These are phyloP conservation scores for Botryobasidium botryosum DNA, from an alignment of 768 basidiomycete genomes.

Conservation along the genomic window DNA sequence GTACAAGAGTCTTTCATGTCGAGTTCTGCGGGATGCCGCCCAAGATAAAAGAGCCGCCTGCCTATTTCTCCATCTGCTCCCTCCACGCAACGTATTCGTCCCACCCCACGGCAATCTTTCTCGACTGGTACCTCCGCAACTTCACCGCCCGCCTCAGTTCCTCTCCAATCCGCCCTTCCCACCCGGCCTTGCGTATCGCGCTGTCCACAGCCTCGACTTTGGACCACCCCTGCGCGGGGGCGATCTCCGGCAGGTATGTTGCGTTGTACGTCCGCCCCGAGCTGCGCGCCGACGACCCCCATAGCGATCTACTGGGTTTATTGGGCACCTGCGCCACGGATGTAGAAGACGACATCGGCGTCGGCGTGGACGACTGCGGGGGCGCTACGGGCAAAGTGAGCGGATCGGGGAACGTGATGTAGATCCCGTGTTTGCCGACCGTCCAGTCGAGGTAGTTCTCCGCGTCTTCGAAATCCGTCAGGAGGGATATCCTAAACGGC, in stretches of 20 bases:
- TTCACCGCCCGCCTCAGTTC: conserved; percentile 58
- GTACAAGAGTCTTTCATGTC: too few relatives aligned
- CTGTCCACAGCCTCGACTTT: conserved; percentile 79
- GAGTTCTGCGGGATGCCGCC: too few relatives aligned
- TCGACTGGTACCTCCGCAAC: conserved; percentile 71
- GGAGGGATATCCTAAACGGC: conserved; percentile 57
- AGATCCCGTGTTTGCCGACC: conserved; percentile 81
- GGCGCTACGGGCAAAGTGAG: conserved; percentile 30
- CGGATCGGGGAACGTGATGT: conserved; percentile 74
- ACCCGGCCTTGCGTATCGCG: conserved; percentile 88
- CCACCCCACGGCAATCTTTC: conserved; percentile 48
- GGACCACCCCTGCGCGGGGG: conserved; percentile 86
- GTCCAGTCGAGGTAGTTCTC: conserved; percentile 84
- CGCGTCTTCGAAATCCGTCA: conserved; percentile 85
- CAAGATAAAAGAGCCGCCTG: too few relatives aligned
- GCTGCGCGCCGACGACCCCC: conserved; percentile 28
- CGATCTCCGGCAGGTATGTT: conserved; percentile 87
- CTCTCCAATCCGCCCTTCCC: conserved; percentile 66
- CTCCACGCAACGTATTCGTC: conserved; percentile 69
- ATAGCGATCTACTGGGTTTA: conserved; percentile 1
- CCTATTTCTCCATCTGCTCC: too few relatives aligned
- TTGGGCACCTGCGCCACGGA: conserved; percentile 40
- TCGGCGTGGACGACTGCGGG: conserved; percentile 24
- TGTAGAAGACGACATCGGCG: conserved; percentile 53
- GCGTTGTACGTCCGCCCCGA: conserved; percentile 32